Evolutionary conservation across 1,139 yeast species (phyloP), one percentile per base, ranked within the genome.

Genomic region (Saccharomycopsis hybrid): DNA sequence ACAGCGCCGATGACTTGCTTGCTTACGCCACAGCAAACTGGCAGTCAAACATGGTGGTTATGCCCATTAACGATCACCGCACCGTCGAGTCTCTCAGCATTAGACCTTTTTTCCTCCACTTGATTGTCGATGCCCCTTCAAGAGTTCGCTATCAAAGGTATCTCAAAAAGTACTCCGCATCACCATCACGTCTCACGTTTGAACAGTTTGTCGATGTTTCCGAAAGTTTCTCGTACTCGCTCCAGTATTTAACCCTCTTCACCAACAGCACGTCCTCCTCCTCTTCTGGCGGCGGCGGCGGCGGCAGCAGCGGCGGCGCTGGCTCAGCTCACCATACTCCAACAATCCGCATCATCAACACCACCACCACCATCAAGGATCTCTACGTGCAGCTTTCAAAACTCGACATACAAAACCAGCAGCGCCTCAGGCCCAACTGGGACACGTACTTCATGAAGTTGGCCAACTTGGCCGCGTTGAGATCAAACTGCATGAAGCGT

Each of bases 401-500:
- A 45, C 66, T 87, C 45, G 71, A 82, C 55, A 63, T 88, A 38
- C 56, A 71, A 28, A 81, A 85, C 59, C 62, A 61, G 3, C 68
- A 85, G 9, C 74, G 97, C 31, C 70, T 90, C 47, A 73, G 99
- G 50, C 99, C 99, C 0, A 77, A 83, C 2, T 92, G 99, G 99
- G 98, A 92, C 64, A 77, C 92, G 1, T 92, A 92, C 63, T 92
- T 92, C 64, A 92, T 92, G 97, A 72, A 82, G 45, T 69, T 92
- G 52, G 97, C 98, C 0, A 90, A 87, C 57, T 73, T 94, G 59
- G 98, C 98, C 0, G 96, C 98, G 0, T 72, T 83, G 49, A 71
- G 99, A 57, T 82, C 95, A 36, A 94, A 92, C 59, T 94, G 98
- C 68, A 94, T 92, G 98, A 94, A 92, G 65, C 73, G 98, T 53